phyloP scores from a whole-genome alignment of 345 rosid genomes.

The Citrus sinensis region DNA sequence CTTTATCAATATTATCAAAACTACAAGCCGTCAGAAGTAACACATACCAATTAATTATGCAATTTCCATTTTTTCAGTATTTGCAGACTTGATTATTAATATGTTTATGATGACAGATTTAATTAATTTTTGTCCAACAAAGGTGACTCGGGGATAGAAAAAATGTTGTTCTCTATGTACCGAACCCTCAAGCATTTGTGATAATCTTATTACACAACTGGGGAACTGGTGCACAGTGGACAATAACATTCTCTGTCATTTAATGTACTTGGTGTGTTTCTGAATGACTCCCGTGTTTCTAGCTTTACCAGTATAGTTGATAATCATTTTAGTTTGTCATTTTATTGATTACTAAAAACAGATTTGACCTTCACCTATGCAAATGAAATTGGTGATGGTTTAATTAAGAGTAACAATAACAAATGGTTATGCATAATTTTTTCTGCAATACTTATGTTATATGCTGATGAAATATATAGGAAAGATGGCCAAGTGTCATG shows the following conservation, averaged over 20 bases:
- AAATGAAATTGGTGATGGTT: background rate
- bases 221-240: background rate
- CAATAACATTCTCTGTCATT: background rate
- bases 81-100: background rate
- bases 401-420: background rate
- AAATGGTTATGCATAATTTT: background rate
- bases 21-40: background rate
- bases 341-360: background rate
- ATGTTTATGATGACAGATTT: background rate
- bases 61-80: background rate
- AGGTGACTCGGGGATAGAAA: background rate
- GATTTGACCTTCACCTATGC: background rate
- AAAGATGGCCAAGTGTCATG: constrained; percentile 61
- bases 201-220: background rate
- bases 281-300: background rate
- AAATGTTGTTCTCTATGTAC: background rate
- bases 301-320: background rate
- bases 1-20: background rate
- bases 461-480: constrained; percentile 28
- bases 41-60: background rate
- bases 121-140: background rate
- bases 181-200: background rate
- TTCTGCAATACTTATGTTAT: background rate
- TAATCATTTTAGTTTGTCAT: background rate
- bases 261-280: background rate